These are phyloP conservation scores for Neofusicoccum ribis DNA, from an alignment of 2,329 filamentous ascomycete genomes.

Conservation along the genomic window DNA sequence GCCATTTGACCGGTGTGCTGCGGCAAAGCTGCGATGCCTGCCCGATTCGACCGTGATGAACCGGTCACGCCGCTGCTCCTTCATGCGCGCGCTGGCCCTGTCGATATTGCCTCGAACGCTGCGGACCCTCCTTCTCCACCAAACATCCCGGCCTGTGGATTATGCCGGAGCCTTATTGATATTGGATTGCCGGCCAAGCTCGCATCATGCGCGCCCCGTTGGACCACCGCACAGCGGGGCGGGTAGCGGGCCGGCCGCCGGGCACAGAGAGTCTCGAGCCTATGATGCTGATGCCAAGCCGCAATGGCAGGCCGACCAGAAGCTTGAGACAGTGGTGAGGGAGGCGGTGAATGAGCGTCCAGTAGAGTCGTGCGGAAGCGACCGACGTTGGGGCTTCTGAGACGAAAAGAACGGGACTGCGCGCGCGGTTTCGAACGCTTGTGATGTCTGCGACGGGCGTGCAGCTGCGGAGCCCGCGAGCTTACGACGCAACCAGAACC, in stretches of 20 bases:
- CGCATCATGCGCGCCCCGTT: slow-evolving; percentile 1
- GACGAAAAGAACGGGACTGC: not conserved
- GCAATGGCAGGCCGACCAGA: not conserved
- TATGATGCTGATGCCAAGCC: not conserved
- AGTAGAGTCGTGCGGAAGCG: not conserved
- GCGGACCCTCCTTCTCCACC: slow-evolving; percentile 6
- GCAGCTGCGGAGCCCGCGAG: not conserved
- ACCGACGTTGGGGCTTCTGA: not conserved
- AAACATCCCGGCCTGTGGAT: not conserved
- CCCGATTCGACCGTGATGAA: slow-evolving; percentile 3
- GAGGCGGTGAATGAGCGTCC: slow-evolving; percentile 6
- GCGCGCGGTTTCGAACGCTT: not conserved
- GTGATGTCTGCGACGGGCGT: not conserved
- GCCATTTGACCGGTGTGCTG: not conserved
- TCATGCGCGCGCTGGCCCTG: slow-evolving; percentile 11
- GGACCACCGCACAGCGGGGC: not conserved
- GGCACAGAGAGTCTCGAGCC: not conserved
- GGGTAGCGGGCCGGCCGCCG: not conserved
- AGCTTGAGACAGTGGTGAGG: slow-evolving; percentile 3
- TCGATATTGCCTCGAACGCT: slow-evolving; percentile 3
- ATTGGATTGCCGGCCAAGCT: slow-evolving; percentile 13
- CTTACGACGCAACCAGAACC: not conserved
- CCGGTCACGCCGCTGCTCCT: slow-evolving; percentile 13
- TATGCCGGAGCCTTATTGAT: slow-evolving; percentile 6
- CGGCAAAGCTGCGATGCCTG: not conserved